Evolutionary conservation across 108 stramenopile genomes (phyloP).

Genomic region (Cyclotella baltica): DNA sequence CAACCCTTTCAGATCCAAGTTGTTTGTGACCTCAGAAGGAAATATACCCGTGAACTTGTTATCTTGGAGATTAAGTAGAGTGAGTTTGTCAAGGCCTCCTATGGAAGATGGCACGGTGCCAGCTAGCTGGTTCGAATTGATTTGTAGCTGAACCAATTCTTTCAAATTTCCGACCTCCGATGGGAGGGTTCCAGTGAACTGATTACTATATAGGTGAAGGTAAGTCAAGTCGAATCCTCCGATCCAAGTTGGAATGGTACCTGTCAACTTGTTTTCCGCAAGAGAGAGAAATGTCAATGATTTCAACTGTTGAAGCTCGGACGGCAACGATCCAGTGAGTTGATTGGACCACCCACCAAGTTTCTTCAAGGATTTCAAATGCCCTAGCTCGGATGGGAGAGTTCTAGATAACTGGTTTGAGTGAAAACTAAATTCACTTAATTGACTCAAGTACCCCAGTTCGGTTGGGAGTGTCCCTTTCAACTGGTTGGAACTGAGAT

Average conservation of each 20-base stretch:
- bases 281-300: neutral
- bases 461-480: neutral
- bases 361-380: neutral
- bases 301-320: neutral
- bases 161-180: neutral
- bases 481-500: neutral
- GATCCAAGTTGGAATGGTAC: neutral
- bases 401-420: neutral
- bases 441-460: neutral
- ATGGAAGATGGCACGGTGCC: neutral
- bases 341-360: neutral
- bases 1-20: neutral
- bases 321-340: neutral
- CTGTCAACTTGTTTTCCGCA: neutral
- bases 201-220: neutral
- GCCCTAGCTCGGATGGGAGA: neutral
- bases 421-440: neutral
- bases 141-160: neutral
- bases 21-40: too few species aligned
- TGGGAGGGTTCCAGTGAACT: neutral
- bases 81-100: neutral
- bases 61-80: neutral
- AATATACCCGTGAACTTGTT: neutral
- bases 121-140: neutral
- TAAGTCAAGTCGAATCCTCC: neutral